phyloP scores from a whole-genome alignment of 495 filamentous ascomycete genomes.

The Podospora conica region DNA sequence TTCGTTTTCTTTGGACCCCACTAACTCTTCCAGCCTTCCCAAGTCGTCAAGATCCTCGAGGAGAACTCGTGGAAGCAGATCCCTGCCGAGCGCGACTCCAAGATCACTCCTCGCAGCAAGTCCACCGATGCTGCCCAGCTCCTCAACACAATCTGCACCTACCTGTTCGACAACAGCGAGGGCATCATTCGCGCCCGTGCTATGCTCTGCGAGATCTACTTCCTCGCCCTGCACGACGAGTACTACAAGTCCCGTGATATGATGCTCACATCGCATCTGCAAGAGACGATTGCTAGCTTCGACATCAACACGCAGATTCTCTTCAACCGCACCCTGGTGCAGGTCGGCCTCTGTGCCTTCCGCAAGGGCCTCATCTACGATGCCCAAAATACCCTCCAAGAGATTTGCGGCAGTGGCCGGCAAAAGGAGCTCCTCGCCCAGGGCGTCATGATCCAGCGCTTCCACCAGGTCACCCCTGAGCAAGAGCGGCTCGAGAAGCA shows the following conservation, averaged over 20 bases:
- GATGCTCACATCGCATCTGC: conserved; percentile 99
- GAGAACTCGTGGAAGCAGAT: conserved; percentile 86
- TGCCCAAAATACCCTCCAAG: conserved; percentile 90
- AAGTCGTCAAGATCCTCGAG: conserved; percentile 88
- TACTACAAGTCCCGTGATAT: conserved; percentile 97
- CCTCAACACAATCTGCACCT: conserved; percentile 84
- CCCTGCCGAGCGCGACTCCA: conserved; percentile 63
- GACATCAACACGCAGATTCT: conserved; percentile 96
- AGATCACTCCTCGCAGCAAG: conserved; percentile 66
- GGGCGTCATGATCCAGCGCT: conserved; percentile 95
- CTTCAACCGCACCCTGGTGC: conserved; percentile 96
- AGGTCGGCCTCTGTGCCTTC: conserved; percentile 98
- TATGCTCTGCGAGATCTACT: conserved; percentile 98
- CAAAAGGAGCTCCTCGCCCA: conserved; percentile 98
- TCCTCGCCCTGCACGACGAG: conserved; percentile 91
- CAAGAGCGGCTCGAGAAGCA: conserved; percentile 95
- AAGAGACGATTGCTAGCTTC: conserved; percentile 91
- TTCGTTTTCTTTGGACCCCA: not conserved
- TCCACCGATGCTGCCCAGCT: conserved; percentile 61
- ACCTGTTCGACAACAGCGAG: conserved; percentile 88
- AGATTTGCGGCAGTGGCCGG: conserved; percentile 93
- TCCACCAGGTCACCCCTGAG: conserved; percentile 89
- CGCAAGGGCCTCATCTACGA: conserved; percentile 94
- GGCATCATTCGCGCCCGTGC: conserved; percentile 93
- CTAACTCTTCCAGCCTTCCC: conserved; percentile 58